Conservation (phyloP, 2,329 filamentous ascomycete species). For the Diaporthe ilicicola region DNA sequence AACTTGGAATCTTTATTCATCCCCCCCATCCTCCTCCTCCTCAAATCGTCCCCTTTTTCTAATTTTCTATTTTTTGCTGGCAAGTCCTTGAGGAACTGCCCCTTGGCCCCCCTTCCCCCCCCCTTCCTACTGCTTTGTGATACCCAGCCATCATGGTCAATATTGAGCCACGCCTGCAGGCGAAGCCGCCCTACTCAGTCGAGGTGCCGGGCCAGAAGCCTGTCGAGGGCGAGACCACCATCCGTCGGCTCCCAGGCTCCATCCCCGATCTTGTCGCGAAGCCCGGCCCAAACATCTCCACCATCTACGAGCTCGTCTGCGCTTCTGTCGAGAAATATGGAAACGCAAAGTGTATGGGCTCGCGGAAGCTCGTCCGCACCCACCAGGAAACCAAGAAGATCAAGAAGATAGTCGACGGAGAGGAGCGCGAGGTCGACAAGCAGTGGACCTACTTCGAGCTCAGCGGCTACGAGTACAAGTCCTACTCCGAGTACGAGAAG, state of each 20-base stretch:
- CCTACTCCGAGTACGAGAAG: constrained; percentile 81
- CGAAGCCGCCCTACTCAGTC: constrained; percentile 72
- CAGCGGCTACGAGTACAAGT: constrained; percentile 79
- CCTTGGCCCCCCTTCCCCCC: not conserved
- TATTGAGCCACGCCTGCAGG: constrained; percentile 53
- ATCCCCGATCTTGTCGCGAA: constrained; percentile 69
- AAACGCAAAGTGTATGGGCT: constrained; percentile 72
- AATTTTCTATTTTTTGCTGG: not conserved
- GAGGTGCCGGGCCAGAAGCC: constrained; percentile 71
- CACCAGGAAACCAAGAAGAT: constrained; percentile 88
- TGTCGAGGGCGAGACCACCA: constrained; percentile 77
- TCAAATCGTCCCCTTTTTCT: not conserved
- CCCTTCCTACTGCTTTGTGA: constrained; percentile 7
- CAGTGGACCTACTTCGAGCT: constrained; percentile 89
- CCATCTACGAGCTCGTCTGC: constrained; percentile 79
- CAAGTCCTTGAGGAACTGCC: not conserved
- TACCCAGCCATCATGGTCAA: constrained; percentile 28
- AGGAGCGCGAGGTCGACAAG: constrained; percentile 83
- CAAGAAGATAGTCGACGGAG: constrained; percentile 86
- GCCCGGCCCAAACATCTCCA: constrained; percentile 72
- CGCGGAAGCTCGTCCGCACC: constrained; percentile 76
- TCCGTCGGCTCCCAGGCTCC: constrained; percentile 70
- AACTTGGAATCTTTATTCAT: constrained; percentile 3
- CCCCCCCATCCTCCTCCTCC: not conserved
- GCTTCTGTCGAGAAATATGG: constrained; percentile 72